Conservation (phyloP, 306 rosid genomes). For the Lupinus albus region DNA sequence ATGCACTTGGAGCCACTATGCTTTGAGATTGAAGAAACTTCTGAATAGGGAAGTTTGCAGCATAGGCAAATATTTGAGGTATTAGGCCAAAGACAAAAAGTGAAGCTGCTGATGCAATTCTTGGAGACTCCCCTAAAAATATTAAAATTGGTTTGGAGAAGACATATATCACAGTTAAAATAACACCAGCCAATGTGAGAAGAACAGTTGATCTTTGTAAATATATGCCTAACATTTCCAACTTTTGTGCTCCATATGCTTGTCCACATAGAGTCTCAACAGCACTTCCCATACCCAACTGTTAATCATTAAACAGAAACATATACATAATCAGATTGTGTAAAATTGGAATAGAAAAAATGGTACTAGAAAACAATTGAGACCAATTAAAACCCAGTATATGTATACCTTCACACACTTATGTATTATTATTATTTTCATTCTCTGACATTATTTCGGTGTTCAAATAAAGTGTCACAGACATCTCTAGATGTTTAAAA, state of each 20-base stretch:
- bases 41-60: conserved; percentile 73
- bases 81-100: conserved; percentile 69
- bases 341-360: background rate
- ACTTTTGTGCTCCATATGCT: conserved; percentile 71
- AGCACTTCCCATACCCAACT: conserved; percentile 95
- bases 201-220: conserved; percentile 72
- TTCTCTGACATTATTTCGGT: too few species aligned
- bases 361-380: background rate
- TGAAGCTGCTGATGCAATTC: conserved; percentile 63
- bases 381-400: too few species aligned
- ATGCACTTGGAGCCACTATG: conserved; percentile 80
- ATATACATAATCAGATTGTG: too few species aligned
- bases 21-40: conserved; percentile 83
- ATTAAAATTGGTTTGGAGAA: conserved; percentile 60
- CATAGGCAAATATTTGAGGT: conserved; percentile 84
- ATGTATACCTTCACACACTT: too few species aligned
- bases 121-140: conserved; percentile 58
- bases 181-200: conserved; percentile 42
- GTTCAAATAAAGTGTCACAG: too few species aligned
- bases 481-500: too few species aligned
- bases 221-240: conserved; percentile 73
- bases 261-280: conserved; percentile 88
- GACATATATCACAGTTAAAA: conserved; percentile 45
- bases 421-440: too few species aligned
- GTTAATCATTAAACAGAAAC: conserved; percentile 13